Base-by-base conservation (phyloP, 1,284 basidiomycete genomes). In the Austroboletus rostrupii region DNA sequence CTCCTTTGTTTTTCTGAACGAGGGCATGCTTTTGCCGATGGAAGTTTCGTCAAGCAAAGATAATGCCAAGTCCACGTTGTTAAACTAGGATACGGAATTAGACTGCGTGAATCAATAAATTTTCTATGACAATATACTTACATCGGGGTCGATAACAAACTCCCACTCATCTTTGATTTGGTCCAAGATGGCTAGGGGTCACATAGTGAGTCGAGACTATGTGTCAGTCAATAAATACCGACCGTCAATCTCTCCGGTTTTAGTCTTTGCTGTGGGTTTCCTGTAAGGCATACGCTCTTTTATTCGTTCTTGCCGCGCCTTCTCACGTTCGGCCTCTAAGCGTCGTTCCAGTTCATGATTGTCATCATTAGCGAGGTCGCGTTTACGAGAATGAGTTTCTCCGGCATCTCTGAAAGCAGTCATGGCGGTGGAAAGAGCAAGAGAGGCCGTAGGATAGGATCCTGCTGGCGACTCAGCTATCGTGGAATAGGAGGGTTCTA, bases 161-260 rank as follows among this genome's bases (percentile, higher is more conserved):
- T 90, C 89, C 92, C 93, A 98, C 52, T 91, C 91, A 57, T 88
- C 85, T 61, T 81, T 83, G 54, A 97, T 90, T 65, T 89, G 82
- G 54, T 89, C 83, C 55, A 98, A 71, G 4, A 97, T 82, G 52
- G 85, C 91, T 93, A 57, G 49, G 39, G 23, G 1, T 8, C 36
- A 45, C 47, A 40, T 32, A 55, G 47, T 52, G 17, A 56, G 49
- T 32, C 17, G 20, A 32, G 35, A 16, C 19, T 38, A 17, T 36
- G 17, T 42, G 32, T 20, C 10, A 10, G 52, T 48, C 40, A 31
- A 21, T 48, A 39, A 45, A 20, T 45, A 66, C 81, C 56, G 61
- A 89, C 87, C 86, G 61, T 90, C 87, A 59, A 90, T 88, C 62
- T 88, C 85, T 10, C 87, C 87, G 36, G 76, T 72, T 59, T 74